Percentiles rank a stretch among this genome's conserved stretches.
phyloP scores from a whole-genome alignment of 306 rosid genomes.

The Lupinus albus region DNA sequence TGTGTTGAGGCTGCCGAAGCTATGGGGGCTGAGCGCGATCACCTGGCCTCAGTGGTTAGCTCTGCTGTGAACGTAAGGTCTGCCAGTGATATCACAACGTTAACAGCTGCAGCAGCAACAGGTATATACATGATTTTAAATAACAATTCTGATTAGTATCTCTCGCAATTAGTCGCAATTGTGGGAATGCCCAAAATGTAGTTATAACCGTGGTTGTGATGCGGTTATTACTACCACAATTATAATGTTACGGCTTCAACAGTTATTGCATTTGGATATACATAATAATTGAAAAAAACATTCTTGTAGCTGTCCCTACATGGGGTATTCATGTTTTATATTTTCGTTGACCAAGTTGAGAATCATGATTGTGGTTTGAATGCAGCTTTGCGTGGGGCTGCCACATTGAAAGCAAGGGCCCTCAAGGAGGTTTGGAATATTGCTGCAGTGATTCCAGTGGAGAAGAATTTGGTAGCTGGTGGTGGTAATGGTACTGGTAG shows the following conservation, averaged over 20 bases:
- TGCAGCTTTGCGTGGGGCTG: constrained; percentile 88
- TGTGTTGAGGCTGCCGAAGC: constrained; percentile 98
- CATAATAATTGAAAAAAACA: background rate
- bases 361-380: constrained; percentile 9
- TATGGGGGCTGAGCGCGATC: constrained; percentile 94
- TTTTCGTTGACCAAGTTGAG: constrained; percentile 26
- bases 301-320: background rate
- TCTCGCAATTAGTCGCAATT: no score
- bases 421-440: constrained; percentile 92
- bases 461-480: constrained; percentile 57
- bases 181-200: no score
- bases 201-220: no score
- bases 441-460: constrained; percentile 89
- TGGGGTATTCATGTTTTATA: background rate
- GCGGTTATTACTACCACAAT: no score
- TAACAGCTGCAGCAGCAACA: constrained; percentile 91
- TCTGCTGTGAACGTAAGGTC: constrained; percentile 93
- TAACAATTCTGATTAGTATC: no score
- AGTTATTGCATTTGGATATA: no score
- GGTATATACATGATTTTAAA: constrained; percentile 41
- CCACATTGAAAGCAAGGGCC: constrained; percentile 96
- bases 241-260: no score
- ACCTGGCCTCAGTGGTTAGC: constrained; percentile 77
- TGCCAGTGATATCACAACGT: constrained; percentile 77
- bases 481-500: constrained; percentile 40